Evolutionary conservation across 2,329 filamentous ascomycete genomes (phyloP).

Genomic region (Xylaria arbuscula): DNA sequence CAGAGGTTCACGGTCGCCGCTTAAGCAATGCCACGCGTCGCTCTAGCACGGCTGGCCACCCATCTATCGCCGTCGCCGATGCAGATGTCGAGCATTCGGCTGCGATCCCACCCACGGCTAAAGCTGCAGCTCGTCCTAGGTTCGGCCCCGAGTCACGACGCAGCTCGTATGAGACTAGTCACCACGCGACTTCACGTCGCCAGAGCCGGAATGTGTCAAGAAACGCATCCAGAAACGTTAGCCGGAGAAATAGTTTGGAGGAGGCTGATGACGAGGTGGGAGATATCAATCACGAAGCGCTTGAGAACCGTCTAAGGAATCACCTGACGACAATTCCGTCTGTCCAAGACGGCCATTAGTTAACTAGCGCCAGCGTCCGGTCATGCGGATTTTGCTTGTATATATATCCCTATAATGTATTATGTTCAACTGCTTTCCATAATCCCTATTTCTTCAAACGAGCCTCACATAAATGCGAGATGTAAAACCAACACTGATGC

Average conservation of each 20-base stretch:
- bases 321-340: background rate
- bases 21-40: background rate
- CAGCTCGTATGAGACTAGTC: conserved; percentile 45
- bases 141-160: conserved; percentile 39
- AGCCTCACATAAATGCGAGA: background rate
- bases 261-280: background rate
- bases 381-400: background rate
- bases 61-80: background rate
- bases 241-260: conserved; percentile 40
- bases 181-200: conserved; percentile 44
- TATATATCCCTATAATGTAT: background rate
- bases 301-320: background rate
- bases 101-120: background rate
- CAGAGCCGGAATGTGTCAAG: conserved; percentile 41
- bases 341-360: background rate
- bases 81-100: background rate
- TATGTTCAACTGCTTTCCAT: background rate
- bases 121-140: background rate
- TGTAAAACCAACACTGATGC: no score
- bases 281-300: background rate
- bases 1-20: background rate
- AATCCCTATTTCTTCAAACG: background rate
- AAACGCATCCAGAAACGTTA: conserved; percentile 39
- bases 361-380: background rate
- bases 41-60: background rate